phyloP scores from a whole-genome alignment of 805 yeast species.

The Starmerella potacharoeniae region DNA sequence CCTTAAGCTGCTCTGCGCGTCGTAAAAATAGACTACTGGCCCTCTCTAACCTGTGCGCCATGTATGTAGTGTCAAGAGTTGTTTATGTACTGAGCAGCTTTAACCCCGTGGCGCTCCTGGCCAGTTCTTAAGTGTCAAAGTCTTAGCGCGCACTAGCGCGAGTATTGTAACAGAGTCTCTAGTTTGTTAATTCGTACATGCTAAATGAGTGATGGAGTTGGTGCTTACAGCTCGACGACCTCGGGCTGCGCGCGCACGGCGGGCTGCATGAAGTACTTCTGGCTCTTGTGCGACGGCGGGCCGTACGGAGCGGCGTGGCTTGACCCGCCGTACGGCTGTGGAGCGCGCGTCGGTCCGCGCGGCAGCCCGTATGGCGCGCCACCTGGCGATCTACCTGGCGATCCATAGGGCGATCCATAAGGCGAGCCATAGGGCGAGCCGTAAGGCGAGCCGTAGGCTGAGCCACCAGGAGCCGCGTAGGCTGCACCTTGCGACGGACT shows the following conservation, averaged over 20 bases:
- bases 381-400: background rate
- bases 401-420: background rate
- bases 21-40: slow-evolving; percentile 4
- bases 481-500: background rate
- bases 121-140: no score
- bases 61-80: background rate
- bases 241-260: background rate
- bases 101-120: no score
- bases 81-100: background rate
- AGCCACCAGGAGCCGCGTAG: background rate
- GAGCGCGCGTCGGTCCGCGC: background rate
- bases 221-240: background rate
- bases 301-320: background rate
- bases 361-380: background rate
- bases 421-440: background rate
- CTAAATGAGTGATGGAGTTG: no score
- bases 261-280: background rate
- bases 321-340: no score
- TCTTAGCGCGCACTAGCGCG: no score
- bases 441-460: background rate
- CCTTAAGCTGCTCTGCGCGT: slow-evolving; percentile 41
- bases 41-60: background rate
- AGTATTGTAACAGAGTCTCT: no score
- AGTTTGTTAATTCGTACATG: no score
- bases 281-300: background rate